phyloP scores from a whole-genome alignment of 106 monocot species.

The Acorus calamus region DNA sequence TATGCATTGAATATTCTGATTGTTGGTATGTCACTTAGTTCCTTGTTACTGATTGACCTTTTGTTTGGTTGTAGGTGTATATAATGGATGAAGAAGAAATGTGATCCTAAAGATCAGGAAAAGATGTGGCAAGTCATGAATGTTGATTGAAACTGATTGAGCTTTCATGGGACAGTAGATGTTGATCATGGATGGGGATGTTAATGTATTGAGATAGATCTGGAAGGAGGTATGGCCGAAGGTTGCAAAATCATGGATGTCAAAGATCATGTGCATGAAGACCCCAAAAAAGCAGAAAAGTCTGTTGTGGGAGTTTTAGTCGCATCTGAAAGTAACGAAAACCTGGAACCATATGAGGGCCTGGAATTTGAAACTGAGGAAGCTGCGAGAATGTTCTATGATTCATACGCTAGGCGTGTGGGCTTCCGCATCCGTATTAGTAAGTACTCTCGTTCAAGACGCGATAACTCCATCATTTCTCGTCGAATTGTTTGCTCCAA shows the following conservation, averaged over 20 bases:
- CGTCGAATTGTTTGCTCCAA: conserved; percentile 43
- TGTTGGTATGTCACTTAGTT: too few relatives aligned
- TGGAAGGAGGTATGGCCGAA: conserved; percentile 5
- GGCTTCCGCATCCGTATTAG: conserved; percentile 45
- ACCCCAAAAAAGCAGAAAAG: background rate
- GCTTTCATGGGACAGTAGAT: too few relatives aligned
- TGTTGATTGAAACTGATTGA: too few relatives aligned
- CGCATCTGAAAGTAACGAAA: conserved; percentile 3
- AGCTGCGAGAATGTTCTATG: conserved; percentile 28
- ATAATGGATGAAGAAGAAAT: too few relatives aligned
- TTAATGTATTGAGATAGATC: too few relatives aligned
- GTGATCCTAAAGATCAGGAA: too few relatives aligned
- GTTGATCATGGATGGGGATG: too few relatives aligned
- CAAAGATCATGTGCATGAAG: background rate
- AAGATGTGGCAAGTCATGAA: too few relatives aligned
- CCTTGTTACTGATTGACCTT: too few relatives aligned
- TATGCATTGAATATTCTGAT: too few relatives aligned
- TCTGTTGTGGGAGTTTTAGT: background rate
- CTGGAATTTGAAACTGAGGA: conserved; percentile 53
- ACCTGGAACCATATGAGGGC: conserved; percentile 32
- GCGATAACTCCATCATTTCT: conserved; percentile 44
- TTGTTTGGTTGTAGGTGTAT: too few relatives aligned
- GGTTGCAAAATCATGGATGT: conserved; percentile 10
- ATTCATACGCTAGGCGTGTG: conserved; percentile 25
- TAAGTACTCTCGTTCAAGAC: conserved; percentile 34